Evolutionary conservation across 1,139 yeast species (phyloP), one percentile per base, ranked within the genome.

Genomic region (Trichomonascaceae sp.): DNA sequence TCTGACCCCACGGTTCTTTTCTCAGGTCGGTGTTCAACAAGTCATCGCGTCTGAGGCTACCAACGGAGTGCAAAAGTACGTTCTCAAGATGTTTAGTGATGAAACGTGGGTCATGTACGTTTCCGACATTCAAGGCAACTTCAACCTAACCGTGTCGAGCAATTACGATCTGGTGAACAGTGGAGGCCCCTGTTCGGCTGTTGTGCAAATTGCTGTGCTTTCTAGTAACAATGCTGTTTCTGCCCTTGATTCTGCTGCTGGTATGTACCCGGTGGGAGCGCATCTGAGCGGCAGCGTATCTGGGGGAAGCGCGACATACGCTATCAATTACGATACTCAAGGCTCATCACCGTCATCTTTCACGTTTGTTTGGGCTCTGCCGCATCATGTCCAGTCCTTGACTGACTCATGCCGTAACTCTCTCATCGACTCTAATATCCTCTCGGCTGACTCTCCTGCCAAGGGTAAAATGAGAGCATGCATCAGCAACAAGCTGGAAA

Each of bases 381-480:
- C 89, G 15, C 93, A 81, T 54, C 92, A 77, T 40, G 63, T 71
- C 32, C 60, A 58, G 25, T 66, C 80, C 1, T 60, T 79, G 41
- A 51, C 64, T 18, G 38, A 59, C 2, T 50, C 53, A 2, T 61
- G 66, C 36, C 35, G 57, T 4, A 43, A 51, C 3, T 47, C 59
- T 2, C 53, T 61, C 26, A 72, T 82, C 16, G 71, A 70, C 17
- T 61, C 75, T 31, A 50, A 58, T 13, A 54, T 75, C 30, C 11
- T 8, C 11, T 8, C 23, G 6, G 23, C 11, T 8, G 61, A 64
- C 23, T 74, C 85, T 0, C 65, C 76, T 17, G 70, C 79, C 34
- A 78, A 77, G 60, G 93, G 93, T 32, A 47, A 48, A 11, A 73
- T 79, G 77, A 60, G 64, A 17, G 92, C 71, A 3, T 74, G 63